Percentiles rank a stretch among this genome's conserved stretches.
These are phyloP conservation scores for Hygrophoropsis aurantiaca DNA, from an alignment of 768 basidiomycete species.

Conservation along the genomic window DNA sequence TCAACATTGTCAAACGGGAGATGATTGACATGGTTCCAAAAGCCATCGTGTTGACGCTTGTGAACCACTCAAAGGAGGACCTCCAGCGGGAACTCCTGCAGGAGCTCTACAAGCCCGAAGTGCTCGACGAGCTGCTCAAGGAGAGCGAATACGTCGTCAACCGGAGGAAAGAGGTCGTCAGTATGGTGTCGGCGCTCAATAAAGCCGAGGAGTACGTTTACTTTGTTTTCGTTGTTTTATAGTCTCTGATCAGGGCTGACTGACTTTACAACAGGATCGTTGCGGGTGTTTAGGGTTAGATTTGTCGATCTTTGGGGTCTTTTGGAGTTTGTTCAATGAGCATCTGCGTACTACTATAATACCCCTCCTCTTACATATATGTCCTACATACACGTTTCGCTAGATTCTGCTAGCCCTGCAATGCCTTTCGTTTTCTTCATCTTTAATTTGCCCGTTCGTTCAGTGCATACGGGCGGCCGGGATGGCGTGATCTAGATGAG, in stretches of 20 bases:
- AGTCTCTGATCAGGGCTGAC: constrained; percentile 3
- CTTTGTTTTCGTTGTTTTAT: constrained; percentile 4
- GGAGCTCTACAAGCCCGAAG: constrained; percentile 96
- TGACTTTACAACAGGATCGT: constrained; percentile 48
- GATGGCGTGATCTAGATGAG: no score
- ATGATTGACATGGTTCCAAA: constrained; percentile 99
- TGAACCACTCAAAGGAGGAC: constrained; percentile 91
- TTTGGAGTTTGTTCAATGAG: background rate
- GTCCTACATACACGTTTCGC: constrained; percentile 14
- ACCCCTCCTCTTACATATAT: constrained; percentile 28
- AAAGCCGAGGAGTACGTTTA: constrained; percentile 84
- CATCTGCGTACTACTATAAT: constrained; percentile 22
- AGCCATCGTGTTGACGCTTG: constrained; percentile 87
- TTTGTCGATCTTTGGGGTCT: background rate
- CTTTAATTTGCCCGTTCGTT: background rate
- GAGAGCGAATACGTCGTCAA: constrained; percentile 88
- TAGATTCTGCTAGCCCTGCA: constrained; percentile 43
- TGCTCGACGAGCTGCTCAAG: constrained; percentile 92
- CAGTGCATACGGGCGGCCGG: no score
- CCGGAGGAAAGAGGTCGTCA: constrained; percentile 90
- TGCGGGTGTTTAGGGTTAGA: constrained; percentile 52
- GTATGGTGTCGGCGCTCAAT: constrained; percentile 92
- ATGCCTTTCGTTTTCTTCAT: constrained; percentile 66
- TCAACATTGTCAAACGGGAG: constrained; percentile 97
- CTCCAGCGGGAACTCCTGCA: constrained; percentile 92